Conservation (phyloP, 352 stramenopile species). For the Phytopythium vexans region DNA sequence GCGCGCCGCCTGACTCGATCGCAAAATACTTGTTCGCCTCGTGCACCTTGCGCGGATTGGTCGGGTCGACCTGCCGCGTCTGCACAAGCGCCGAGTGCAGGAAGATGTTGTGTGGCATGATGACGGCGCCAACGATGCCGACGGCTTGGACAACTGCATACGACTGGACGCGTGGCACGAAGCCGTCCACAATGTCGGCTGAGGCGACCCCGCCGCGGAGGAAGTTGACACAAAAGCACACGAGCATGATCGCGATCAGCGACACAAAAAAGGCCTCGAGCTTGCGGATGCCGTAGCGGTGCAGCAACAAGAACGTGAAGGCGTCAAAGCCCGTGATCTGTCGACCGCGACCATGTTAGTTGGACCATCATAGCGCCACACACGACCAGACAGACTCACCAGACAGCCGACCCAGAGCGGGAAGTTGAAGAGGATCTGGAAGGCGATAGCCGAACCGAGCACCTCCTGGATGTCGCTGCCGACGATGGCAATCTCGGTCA, state of each 20-base stretch:
- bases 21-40: conserved; percentile 94
- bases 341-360: not conserved
- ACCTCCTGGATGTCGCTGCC: conserved; percentile 92
- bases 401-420: conserved; percentile 90
- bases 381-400: not conserved
- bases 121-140: conserved; percentile 92
- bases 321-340: conserved; percentile 83
- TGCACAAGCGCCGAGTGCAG: conserved; percentile 92
- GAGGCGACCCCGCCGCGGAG: conserved; percentile 68
- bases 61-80: conserved; percentile 46
- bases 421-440: conserved; percentile 89
- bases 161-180: conserved; percentile 68
- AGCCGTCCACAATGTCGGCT: conserved; percentile 70
- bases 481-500: conserved; percentile 93
- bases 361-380: not conserved
- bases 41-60: conserved; percentile 55
- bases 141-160: conserved; percentile 85
- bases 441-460: conserved; percentile 89
- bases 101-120: conserved; percentile 98
- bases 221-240: conserved; percentile 93
- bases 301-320: conserved; percentile 93
- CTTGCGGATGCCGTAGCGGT: conserved; percentile 91
- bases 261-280: conserved; percentile 92
- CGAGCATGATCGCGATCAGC: conserved; percentile 92
- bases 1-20: conserved; percentile 88